Conservation (phyloP, 1,284 basidiomycete genomes). For the Boletus smithii region DNA sequence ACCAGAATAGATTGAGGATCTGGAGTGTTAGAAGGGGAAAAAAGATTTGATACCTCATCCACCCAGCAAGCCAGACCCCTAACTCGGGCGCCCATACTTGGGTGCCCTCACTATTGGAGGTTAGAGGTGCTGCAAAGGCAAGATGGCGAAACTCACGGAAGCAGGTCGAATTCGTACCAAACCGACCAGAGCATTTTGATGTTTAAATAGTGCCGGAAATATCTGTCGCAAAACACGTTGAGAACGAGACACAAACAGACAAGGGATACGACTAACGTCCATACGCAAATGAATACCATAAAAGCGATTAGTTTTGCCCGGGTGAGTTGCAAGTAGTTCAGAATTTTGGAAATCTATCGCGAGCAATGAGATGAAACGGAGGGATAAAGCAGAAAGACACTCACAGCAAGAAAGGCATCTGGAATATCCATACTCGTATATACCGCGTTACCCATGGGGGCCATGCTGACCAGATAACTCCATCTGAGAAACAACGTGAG, state of each 20-base stretch:
- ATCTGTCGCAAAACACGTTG: constrained; percentile 47
- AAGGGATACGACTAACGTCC: constrained; percentile 63
- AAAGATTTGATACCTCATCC: constrained; percentile 86
- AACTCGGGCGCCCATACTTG: constrained; percentile 60
- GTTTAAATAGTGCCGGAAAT: constrained; percentile 95
- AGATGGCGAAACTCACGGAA: constrained; percentile 61
- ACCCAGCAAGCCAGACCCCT: constrained; percentile 70
- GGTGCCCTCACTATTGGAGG: constrained; percentile 46
- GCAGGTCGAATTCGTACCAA: constrained; percentile 74
- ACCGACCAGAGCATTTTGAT: constrained; percentile 85
- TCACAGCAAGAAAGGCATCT: constrained; percentile 82
- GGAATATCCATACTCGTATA: constrained; percentile 98
- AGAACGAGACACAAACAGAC: background rate
- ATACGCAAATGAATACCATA: constrained; percentile 66
- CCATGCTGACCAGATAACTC: constrained; percentile 84
- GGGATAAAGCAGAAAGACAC: constrained; percentile 26
- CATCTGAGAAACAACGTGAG: constrained; percentile 49
- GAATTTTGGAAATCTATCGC: constrained; percentile 72
- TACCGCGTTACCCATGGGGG: constrained; percentile 88
- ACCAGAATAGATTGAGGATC: constrained; percentile 89
- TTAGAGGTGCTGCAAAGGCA: background rate
- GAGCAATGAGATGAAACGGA: constrained; percentile 3
- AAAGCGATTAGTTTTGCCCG: constrained; percentile 66
- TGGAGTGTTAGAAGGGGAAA: constrained; percentile 73
- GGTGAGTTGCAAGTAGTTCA: constrained; percentile 81